phyloP scores from a whole-genome alignment of 208 protist species.

The Acanthamoeba lenticulata region DNA sequence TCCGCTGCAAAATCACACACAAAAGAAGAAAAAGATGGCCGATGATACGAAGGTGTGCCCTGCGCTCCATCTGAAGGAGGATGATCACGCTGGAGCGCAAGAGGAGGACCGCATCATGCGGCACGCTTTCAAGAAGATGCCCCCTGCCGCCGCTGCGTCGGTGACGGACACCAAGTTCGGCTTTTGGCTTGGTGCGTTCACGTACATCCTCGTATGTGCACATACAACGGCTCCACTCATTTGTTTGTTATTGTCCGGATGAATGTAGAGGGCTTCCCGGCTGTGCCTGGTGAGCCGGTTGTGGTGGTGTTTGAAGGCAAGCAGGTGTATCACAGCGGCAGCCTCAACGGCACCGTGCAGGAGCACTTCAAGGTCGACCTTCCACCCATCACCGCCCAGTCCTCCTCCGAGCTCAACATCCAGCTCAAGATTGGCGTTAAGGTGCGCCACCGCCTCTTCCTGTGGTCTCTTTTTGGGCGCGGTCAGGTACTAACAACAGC shows the following conservation, averaged over 20 bases:
- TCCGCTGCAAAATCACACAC: too few relatives aligned
- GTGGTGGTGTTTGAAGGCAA: slow-evolving; percentile 34
- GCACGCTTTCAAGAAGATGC: not conserved
- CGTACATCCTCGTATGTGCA: not conserved
- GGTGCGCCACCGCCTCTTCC: not conserved
- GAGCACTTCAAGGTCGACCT: slow-evolving; percentile 34
- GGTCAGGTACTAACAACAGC: too few relatives aligned
- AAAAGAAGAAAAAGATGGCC: not conserved
- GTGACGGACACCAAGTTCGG: not conserved
- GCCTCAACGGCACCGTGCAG: slow-evolving; percentile 6
- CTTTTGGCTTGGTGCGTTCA: not conserved
- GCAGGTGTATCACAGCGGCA: slow-evolving; percentile 43
- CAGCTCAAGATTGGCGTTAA: slow-evolving; percentile 4
- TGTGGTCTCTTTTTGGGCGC: too few relatives aligned
- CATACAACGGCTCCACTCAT: not conserved
- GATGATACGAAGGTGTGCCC: slow-evolving; percentile 10
- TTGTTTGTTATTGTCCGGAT: not conserved
- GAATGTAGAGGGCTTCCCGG: not conserved
- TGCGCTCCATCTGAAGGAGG: not conserved
- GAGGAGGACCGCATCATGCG: slow-evolving; percentile 10
- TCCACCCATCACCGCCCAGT: slow-evolving; percentile 12
- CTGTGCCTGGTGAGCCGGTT: not conserved
- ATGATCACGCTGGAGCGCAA: not conserved
- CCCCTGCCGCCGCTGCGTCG: not conserved
- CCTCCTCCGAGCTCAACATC: not conserved